Base-by-base conservation (phyloP, 2,329 filamentous ascomycete species). In the Pestalotiopsis sp. region DNA sequence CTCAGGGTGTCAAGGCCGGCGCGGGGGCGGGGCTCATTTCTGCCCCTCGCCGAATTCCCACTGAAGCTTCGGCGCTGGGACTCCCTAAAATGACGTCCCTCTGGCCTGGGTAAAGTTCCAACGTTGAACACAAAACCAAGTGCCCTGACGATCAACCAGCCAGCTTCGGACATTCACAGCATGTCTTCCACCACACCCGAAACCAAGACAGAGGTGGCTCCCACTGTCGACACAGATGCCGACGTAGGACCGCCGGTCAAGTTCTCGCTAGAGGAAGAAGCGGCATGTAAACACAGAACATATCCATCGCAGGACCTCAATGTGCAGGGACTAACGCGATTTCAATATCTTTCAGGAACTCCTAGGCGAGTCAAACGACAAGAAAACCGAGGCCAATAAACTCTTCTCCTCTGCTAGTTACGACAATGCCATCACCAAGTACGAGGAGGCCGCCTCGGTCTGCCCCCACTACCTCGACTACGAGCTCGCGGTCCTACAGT, bases 401-500 rank as follows among this genome's bases (percentile, higher is more conserved):
- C 87, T 94, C n/a, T 98, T 98, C 81, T 84, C 87, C 1, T 86
- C 88, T 3, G 87, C 88, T 57, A 88, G 90, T 70, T 96, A 92
- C 80, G 87, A 91, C 68, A 90, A 91, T 71, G 95, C 95, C 56
- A 91, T 98, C 71, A 88, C 90, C 73, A 91, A 88, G 70, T 98
- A 98, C 81, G 91, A 94, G 75, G 89, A 92, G 72, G 95, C 96
- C 25, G 85, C 97, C 3, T 86, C 89, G 13, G 87, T 90, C 7
- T 95, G 93, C 75, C 95, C 95, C 2, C 91, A 89, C 72, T 97
- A 97, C 78, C 88, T 97, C 31, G 90, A 95, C 78, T 97, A 93
- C 81, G 94, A 97, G 74, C 86, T 95, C 71, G 94, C 95, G 31
- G 93, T 98, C 11, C 85, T 98, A 5, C 90, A 91, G 69, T 94